phyloP scores from a whole-genome alignment of 805 yeast species.

The Tetrapisispora iriomotensis region DNA sequence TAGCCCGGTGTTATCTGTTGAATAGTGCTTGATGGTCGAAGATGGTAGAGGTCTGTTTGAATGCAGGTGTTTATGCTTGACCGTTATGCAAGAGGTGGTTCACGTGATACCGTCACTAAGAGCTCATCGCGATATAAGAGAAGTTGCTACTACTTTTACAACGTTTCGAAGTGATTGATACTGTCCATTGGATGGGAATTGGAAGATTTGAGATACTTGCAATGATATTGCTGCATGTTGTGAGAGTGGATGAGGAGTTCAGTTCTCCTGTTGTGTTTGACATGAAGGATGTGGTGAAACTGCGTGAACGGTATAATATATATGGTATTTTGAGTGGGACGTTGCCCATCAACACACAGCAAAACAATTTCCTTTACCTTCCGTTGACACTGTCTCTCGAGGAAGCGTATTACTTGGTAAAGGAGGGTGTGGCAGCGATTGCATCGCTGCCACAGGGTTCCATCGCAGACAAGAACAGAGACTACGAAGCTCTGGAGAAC shows the following conservation, averaged over 20 bases:
- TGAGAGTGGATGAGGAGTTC: background rate
- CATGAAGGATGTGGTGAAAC: conserved; percentile 35
- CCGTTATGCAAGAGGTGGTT: too few species aligned
- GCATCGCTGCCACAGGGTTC: conserved; percentile 62
- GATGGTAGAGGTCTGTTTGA: too few species aligned
- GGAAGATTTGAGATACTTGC: too few species aligned
- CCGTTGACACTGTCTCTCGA: conserved; percentile 68
- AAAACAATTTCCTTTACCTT: conserved; percentile 73
- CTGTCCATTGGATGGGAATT: too few species aligned
- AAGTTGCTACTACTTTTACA: too few species aligned
- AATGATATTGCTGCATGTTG: background rate
- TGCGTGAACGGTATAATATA: conserved; percentile 51
- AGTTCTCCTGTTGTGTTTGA: background rate
- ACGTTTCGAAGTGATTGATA: too few species aligned
- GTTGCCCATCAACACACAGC: conserved; percentile 85
- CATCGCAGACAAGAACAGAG: conserved; percentile 48
- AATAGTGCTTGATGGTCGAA: too few species aligned
- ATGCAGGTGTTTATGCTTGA: too few species aligned
- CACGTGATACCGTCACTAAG: too few species aligned
- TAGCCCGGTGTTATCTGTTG: too few species aligned
- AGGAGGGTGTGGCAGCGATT: conserved; percentile 29
- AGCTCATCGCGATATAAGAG: too few species aligned
- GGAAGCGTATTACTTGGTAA: conserved; percentile 61
- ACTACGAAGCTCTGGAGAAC: conserved; percentile 28
- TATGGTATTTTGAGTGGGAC: conserved; percentile 78